These are phyloP conservation scores for Psophocarpus tetragonolobus DNA, from an alignment of 306 rosid species.

Conservation along the genomic window DNA sequence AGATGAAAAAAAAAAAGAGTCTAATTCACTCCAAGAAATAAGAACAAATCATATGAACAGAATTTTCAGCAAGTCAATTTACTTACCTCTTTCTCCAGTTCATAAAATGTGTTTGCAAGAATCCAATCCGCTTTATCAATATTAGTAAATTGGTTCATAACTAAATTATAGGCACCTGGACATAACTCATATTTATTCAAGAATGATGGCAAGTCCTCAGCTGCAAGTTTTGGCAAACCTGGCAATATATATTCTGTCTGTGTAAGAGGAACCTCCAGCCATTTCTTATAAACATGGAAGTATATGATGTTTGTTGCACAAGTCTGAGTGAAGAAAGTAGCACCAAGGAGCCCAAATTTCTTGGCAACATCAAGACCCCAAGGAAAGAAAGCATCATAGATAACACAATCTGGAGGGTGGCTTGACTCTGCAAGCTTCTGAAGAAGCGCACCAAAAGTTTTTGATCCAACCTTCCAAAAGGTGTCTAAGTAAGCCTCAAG, in stretches of 20 bases:
- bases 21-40: background rate
- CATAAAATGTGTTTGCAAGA: conserved; percentile 38
- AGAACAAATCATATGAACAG: background rate
- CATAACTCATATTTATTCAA: conserved; percentile 25
- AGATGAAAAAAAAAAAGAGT: too few relatives aligned
- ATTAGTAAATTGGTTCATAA: conserved; percentile 39
- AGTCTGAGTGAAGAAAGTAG: conserved; percentile 45
- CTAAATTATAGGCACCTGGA: conserved; percentile 6
- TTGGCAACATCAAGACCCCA: conserved; percentile 56
- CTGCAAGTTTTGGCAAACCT: conserved; percentile 27
- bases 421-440: conserved; percentile 19
- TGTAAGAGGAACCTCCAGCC: conserved; percentile 32
- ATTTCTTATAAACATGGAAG: conserved; percentile 30
- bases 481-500: conserved; percentile 12
- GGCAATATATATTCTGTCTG: conserved; percentile 22
- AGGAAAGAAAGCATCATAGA: conserved; percentile 44
- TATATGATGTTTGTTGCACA: conserved; percentile 36
- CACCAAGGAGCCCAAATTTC: conserved; percentile 34
- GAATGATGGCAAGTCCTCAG: conserved; percentile 47
- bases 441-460: conserved; percentile 29
- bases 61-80: background rate
- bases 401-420: conserved; percentile 33
- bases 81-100: conserved; percentile 43
- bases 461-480: conserved; percentile 32
- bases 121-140: conserved; percentile 42